A percentile compares a stretch with the other conserved stretches of the same genome.
These are phyloP conservation scores for Colletotrichum magnum DNA, from an alignment of 2,329 filamentous ascomycete genomes.

Conservation along the genomic window DNA sequence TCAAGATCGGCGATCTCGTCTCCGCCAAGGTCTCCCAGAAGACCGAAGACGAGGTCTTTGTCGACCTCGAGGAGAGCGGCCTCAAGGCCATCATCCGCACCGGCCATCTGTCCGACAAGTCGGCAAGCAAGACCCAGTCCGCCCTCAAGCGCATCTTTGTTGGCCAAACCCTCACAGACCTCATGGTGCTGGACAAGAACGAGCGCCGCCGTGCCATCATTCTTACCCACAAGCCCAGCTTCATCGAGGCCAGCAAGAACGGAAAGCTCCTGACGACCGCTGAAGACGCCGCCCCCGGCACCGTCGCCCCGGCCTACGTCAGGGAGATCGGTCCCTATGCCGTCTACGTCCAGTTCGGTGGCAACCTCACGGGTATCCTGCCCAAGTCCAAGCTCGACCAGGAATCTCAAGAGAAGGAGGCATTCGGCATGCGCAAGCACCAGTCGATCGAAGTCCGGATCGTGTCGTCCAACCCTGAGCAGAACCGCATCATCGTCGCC, in stretches of 20 bases:
- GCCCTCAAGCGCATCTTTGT: constrained; percentile 86
- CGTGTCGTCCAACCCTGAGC: constrained; percentile 77
- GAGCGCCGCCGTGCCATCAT: constrained; percentile 81
- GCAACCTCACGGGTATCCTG: constrained; percentile 81
- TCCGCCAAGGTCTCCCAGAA: constrained; percentile 87
- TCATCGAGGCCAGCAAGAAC: constrained; percentile 81
- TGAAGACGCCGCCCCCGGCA: constrained; percentile 79
- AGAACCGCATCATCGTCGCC: constrained; percentile 75
- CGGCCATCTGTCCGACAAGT: constrained; percentile 88
- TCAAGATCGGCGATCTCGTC: constrained; percentile 82
- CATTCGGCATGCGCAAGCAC: constrained; percentile 84
- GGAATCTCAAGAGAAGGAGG: constrained; percentile 76
- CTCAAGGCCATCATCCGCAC: constrained; percentile 84
- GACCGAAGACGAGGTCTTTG: constrained; percentile 79
- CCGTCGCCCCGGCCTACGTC: constrained; percentile 82
- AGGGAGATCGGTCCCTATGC: constrained; percentile 86
- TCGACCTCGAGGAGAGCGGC: constrained; percentile 81
- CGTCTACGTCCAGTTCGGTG: constrained; percentile 90
- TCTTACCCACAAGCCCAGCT: constrained; percentile 85
- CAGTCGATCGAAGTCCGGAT: constrained; percentile 84
- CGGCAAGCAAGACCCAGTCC: constrained; percentile 81
- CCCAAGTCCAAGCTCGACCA: constrained; percentile 83
- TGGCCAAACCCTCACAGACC: constrained; percentile 83
- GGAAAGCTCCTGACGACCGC: constrained; percentile 80
- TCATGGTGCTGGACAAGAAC: constrained; percentile 91